Evolutionary conservation across 1,284 basidiomycete species (phyloP).

Genomic region (Caloboletus firmus): DNA sequence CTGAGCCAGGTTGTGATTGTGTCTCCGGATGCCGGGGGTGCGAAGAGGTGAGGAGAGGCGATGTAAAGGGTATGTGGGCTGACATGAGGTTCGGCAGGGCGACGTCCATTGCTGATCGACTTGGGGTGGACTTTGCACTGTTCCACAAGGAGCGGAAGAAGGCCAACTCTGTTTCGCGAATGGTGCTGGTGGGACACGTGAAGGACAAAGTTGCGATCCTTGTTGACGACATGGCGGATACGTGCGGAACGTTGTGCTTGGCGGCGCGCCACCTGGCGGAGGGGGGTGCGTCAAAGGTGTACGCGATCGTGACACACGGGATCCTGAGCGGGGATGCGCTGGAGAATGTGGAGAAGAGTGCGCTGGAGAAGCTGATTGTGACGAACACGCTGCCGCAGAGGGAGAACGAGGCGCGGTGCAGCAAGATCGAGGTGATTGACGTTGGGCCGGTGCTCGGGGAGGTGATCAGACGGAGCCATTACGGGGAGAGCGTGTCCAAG

Average conservation of each 20-base stretch:
- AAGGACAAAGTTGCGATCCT: constrained; percentile 93
- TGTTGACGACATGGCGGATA: constrained; percentile 99
- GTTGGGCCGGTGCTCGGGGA: constrained; percentile 94
- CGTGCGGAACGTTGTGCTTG: constrained; percentile 95
- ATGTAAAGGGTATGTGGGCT: neutral
- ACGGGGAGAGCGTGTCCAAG: constrained; percentile 81
- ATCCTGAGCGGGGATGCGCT: constrained; percentile 92
- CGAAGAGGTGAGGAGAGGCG: constrained; percentile 74
- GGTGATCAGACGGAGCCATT: constrained; percentile 91
- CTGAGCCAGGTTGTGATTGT: constrained; percentile 92
- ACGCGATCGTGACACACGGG: constrained; percentile 96
- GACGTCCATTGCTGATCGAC: constrained; percentile 94
- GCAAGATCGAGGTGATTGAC: constrained; percentile 95
- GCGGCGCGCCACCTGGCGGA: constrained; percentile 90
- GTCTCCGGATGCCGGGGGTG: constrained; percentile 97
- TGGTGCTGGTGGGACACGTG: constrained; percentile 97
- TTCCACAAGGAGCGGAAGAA: constrained; percentile 99
- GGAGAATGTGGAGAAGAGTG: constrained; percentile 66
- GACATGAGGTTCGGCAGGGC: constrained; percentile 56
- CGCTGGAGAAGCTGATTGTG: constrained; percentile 93
- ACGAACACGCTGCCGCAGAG: constrained; percentile 97
- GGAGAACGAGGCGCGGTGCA: constrained; percentile 73
- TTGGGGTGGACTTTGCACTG: constrained; percentile 97
- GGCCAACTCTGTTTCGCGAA: constrained; percentile 98
- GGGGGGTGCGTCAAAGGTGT: constrained; percentile 85